Evolutionary conservation across 148 eudicot species (phyloP), one percentile per base, ranked within the genome.

Genomic region (Agrostemma githago): DNA sequence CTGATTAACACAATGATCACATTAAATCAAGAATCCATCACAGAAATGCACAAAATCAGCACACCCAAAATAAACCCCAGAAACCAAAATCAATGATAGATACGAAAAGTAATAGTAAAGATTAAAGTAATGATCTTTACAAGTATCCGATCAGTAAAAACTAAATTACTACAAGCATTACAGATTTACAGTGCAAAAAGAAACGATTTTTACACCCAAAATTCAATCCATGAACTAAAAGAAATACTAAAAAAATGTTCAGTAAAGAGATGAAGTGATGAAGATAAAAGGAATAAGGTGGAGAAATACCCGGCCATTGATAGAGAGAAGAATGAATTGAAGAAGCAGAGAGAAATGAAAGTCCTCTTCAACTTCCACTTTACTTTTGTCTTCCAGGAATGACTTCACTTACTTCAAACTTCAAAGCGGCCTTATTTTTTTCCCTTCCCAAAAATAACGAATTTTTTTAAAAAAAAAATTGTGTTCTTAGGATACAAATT

Each of bases 241-340:
- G 34, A 26, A 26, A 26, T 26, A 51, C 54, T 48, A 48, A 48
- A 12, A n/a, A 56, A 15, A 26, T 26, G 34, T 39, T 8, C 61
- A 5, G 7, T 5, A 60, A 20, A 61, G 11, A 53, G 19, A 43
- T 14, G 2, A 0, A 5, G 2, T 34, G 7, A 12, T 0, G 34
- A n/a, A 41, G 6, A 2, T 16, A 59, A 66, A 44, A 34, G 46
- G 15, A 41, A 53, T 40, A 42, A 66, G 56, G 14, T 4, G 14
- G 14, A 8, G 14, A 51, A 51, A 65, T 48, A 80, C 83, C 83
- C 79, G 72, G 83, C 76, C 83, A 80, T 80, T 73, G n/a, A 59
- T 59, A 65, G 14, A 76, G 73, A 66, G 56, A 68, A 41, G 38
- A 44, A 17, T 67, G 37, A 42, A 65, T 38, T 63, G 34, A 26